Conservation (phyloP, 2,329 filamentous ascomycete genomes). For the Ophiostoma ulmi region DNA sequence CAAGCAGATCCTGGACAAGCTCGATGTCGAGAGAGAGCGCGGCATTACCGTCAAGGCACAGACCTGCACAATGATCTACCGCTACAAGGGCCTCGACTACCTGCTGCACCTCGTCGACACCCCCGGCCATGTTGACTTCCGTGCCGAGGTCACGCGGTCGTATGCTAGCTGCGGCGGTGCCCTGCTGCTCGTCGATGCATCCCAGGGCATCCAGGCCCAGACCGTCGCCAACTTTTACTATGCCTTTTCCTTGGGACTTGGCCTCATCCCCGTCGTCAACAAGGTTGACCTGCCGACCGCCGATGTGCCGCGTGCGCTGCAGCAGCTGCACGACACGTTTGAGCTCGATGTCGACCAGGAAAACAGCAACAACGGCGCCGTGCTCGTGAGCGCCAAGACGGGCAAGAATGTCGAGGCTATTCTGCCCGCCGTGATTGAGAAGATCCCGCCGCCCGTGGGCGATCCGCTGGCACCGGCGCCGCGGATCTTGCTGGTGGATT, state of each 20-base stretch:
- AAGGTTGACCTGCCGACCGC: conserved; percentile 92
- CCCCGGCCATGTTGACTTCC: conserved; percentile 94
- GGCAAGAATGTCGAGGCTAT: conserved; percentile 81
- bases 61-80: conserved; percentile 97
- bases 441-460: conserved; percentile 75
- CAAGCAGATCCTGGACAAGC: conserved; percentile 93
- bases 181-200: conserved; percentile 87
- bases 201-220: conserved; percentile 93
- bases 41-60: conserved; percentile 99
- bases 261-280: conserved; percentile 87
- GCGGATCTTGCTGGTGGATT: conserved; percentile 85
- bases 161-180: conserved; percentile 96
- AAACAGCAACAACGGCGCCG: conserved; percentile 43
- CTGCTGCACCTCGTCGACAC: conserved; percentile 94
- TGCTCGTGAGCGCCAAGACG: conserved; percentile 82
- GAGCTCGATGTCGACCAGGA: conserved; percentile 74
- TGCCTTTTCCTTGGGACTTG: conserved; percentile 84
- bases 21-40: conserved; percentile 91
- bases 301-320: conserved; percentile 77
- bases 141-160: conserved; percentile 89
- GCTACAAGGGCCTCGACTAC: conserved; percentile 78
- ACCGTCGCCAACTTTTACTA: conserved; percentile 98
- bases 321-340: conserved; percentile 80
- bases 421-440: conserved; percentile 77
- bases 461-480: conserved; percentile 66